phyloP scores from a whole-genome alignment of 2,329 filamentous ascomycete species.

The Trichophyton schoenleinii region DNA sequence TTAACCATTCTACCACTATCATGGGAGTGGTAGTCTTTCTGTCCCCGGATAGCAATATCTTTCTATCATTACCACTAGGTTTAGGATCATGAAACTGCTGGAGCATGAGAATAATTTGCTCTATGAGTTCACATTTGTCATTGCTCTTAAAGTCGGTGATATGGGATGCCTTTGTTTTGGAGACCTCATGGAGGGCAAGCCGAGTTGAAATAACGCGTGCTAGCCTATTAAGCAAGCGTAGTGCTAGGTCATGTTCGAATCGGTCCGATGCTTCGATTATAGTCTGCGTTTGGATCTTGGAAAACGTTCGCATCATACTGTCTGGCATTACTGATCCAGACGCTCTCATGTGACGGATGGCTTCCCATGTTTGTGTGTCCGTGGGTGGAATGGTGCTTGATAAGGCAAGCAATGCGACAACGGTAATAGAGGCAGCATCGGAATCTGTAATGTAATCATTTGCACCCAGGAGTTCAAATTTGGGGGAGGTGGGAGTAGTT shows the following conservation, averaged over 20 bases:
- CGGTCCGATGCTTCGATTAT: slow-evolving; percentile 30
- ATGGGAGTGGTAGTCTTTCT: slow-evolving; percentile 20
- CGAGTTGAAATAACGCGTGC: slow-evolving; percentile 39
- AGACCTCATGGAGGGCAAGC: slow-evolving; percentile 38
- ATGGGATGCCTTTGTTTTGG: slow-evolving; percentile 25
- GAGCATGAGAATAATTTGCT: slow-evolving; percentile 25
- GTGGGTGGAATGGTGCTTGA: slow-evolving; percentile 27
- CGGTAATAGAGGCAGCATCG: slow-evolving; percentile 29
- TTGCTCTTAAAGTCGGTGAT: slow-evolving; percentile 19
- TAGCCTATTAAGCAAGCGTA: slow-evolving; percentile 39
- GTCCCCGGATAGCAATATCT: neutral
- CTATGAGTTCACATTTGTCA: slow-evolving; percentile 22
- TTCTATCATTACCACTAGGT: neutral
- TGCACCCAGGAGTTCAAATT: neutral
- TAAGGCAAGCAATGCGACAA: slow-evolving; percentile 27
- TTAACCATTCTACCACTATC: slow-evolving; percentile 33
- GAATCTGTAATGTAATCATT: slow-evolving; percentile 26
- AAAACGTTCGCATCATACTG: slow-evolving; percentile 25
- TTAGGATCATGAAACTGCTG: neutral
- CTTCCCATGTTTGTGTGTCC: slow-evolving; percentile 27
- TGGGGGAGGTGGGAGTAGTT: neutral
- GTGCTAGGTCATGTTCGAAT: slow-evolving; percentile 40
- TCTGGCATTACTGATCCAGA: slow-evolving; percentile 28
- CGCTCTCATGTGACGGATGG: slow-evolving; percentile 32
- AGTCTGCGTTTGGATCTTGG: slow-evolving; percentile 19